These are phyloP conservation scores for Ambrosiella beaveri DNA, from an alignment of 2,329 filamentous ascomycete genomes.

Conservation along the genomic window DNA sequence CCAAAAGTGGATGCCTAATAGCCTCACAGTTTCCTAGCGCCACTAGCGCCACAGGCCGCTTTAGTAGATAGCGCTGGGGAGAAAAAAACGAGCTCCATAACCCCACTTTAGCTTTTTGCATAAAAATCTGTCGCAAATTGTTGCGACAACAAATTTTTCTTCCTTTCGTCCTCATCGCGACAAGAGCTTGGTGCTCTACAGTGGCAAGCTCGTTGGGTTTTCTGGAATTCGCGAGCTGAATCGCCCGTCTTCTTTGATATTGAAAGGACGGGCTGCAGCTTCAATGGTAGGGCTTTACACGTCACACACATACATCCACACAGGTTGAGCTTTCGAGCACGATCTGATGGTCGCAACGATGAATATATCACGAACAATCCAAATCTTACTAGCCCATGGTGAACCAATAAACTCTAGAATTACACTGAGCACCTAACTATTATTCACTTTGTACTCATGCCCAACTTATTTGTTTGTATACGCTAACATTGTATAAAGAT, in stretches of 20 bases:
- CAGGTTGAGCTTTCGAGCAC: background rate
- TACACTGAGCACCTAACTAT: slow-evolving; percentile 33
- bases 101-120: slow-evolving; percentile 9
- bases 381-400: slow-evolving; percentile 44
- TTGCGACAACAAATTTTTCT: slow-evolving; percentile 12
- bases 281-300: slow-evolving; percentile 6
- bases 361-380: slow-evolving; percentile 38
- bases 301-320: background rate
- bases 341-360: slow-evolving; percentile 16
- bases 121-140: slow-evolving; percentile 7
- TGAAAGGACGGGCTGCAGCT: slow-evolving; percentile 1
- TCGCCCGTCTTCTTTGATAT: slow-evolving; percentile 4
- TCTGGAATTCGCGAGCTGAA: background rate
- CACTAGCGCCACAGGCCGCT: background rate
- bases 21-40: slow-evolving; percentile 7
- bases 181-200: background rate
- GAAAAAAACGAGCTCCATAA: background rate
- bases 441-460: background rate
- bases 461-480: slow-evolving; percentile 11
- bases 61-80: too few species aligned
- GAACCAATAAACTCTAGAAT: slow-evolving; percentile 34
- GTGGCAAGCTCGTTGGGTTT: slow-evolving; percentile 1
- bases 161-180: background rate
- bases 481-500: slow-evolving; percentile 5
- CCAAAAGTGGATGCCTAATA: slow-evolving; percentile 1